Percentiles rank a stretch among this genome's conserved stretches.
phyloP scores from a whole-genome alignment of 768 basidiomycete genomes.

The Lactarius psammicola region DNA sequence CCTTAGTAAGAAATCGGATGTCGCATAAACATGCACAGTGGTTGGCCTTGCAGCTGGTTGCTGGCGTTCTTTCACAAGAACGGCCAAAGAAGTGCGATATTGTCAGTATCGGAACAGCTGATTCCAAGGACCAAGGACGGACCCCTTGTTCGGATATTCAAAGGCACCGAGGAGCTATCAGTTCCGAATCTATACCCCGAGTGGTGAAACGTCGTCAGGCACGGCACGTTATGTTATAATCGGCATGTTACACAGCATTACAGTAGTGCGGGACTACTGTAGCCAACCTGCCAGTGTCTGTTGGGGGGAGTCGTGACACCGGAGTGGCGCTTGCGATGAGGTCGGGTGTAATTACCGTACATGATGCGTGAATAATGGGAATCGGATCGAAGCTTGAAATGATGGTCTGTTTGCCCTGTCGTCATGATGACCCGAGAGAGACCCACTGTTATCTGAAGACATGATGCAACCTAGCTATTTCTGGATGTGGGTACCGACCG shows the following conservation, averaged over 20 bases:
- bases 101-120: not conserved
- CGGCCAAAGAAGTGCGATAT: not conserved
- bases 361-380: not conserved
- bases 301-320: not conserved
- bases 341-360: not conserved
- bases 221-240: not conserved
- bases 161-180: too few species aligned
- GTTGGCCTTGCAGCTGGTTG: too few species aligned
- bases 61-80: not conserved
- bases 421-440: not conserved
- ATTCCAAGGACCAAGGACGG: not conserved
- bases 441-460: too few species aligned
- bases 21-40: not conserved
- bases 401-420: not conserved
- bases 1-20: conserved; percentile 5
- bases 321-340: not conserved
- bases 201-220: too few species aligned
- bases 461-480: too few species aligned
- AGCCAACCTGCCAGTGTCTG: not conserved
- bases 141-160: not conserved
- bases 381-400: not conserved
- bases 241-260: not conserved
- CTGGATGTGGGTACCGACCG: too few species aligned
- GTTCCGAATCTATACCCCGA: not conserved
- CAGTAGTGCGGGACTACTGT: not conserved